A percentile compares a stretch with the other conserved stretches of the same genome.
phyloP scores from a whole-genome alignment of 2,329 filamentous ascomycete genomes.

The Fusarium xyrophilum region DNA sequence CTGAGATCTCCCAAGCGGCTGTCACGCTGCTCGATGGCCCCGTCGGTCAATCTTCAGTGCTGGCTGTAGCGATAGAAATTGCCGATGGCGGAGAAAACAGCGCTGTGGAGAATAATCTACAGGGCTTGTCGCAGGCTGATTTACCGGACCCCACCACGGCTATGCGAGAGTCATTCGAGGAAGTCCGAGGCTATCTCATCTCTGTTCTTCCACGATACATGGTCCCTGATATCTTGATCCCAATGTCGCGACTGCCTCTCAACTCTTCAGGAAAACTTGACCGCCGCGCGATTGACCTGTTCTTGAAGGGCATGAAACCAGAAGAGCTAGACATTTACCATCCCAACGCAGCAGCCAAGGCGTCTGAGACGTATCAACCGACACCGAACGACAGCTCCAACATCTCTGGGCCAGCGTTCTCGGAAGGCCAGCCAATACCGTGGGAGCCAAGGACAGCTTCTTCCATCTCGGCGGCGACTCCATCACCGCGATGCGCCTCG shows the following conservation, averaged over 20 bases:
- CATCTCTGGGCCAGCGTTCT: background rate
- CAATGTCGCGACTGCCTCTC: background rate
- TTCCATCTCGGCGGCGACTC: slow-evolving; percentile 3
- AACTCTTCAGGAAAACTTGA: background rate
- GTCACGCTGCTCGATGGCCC: background rate
- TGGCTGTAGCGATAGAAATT: background rate
- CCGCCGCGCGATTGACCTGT: background rate
- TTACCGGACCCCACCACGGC: background rate
- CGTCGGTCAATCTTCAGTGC: background rate
- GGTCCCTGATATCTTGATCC: background rate
- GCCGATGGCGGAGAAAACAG: background rate
- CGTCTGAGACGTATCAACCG: background rate
- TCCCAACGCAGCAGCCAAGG: background rate
- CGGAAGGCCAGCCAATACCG: background rate
- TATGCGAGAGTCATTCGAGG: background rate
- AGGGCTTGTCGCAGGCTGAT: background rate
- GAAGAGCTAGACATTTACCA: background rate
- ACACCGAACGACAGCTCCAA: background rate
- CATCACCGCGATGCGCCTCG: background rate
- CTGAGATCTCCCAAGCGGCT: background rate
- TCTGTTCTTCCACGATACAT: background rate
- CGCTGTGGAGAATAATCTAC: background rate
- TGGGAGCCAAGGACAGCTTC: background rate
- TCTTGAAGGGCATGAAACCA: background rate
- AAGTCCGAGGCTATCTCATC: background rate